phyloP scores from a whole-genome alignment of 2,329 filamentous ascomycete species.

The Zopfia rhizophila region DNA sequence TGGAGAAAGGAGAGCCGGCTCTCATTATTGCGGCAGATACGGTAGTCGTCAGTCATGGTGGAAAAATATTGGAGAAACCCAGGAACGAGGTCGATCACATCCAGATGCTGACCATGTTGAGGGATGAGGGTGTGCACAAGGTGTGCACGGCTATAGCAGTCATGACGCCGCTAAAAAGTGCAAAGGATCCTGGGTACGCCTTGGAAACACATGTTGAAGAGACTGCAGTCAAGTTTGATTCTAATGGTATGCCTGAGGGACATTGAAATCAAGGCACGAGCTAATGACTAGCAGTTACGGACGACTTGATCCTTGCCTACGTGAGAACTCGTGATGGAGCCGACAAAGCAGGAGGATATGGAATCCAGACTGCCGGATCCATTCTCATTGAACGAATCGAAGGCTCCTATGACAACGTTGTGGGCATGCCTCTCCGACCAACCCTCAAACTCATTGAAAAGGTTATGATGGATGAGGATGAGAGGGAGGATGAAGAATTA shows the following conservation, averaged over 20 bases:
- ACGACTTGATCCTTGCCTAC: constrained; percentile 85
- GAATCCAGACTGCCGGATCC: constrained; percentile 87
- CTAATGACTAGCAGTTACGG: constrained; percentile 62
- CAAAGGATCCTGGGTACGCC: constrained; percentile 85
- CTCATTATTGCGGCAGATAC: constrained; percentile 93
- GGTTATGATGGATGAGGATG: constrained; percentile 77
- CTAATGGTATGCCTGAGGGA: constrained; percentile 58
- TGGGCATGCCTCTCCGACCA: constrained; percentile 84
- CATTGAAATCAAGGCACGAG: background rate
- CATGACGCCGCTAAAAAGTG: constrained; percentile 84
- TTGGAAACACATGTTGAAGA: constrained; percentile 86
- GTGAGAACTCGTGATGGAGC: constrained; percentile 88
- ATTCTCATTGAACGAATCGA: constrained; percentile 90
- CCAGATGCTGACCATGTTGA: constrained; percentile 81
- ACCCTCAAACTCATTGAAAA: constrained; percentile 86
- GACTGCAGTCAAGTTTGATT: constrained; percentile 88
- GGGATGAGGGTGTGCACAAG: constrained; percentile 80
- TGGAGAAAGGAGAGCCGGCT: constrained; percentile 73
- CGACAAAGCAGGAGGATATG: constrained; percentile 97
- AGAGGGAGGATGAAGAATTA: constrained; percentile 63
- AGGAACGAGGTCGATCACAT: constrained; percentile 82
- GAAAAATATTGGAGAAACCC: constrained; percentile 91
- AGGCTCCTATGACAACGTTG: constrained; percentile 91
- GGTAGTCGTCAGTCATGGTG: constrained; percentile 79
- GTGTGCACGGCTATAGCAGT: constrained; percentile 87